Conservation (phyloP, 495 filamentous ascomycete genomes). For the Achaetomiella virescens region DNA sequence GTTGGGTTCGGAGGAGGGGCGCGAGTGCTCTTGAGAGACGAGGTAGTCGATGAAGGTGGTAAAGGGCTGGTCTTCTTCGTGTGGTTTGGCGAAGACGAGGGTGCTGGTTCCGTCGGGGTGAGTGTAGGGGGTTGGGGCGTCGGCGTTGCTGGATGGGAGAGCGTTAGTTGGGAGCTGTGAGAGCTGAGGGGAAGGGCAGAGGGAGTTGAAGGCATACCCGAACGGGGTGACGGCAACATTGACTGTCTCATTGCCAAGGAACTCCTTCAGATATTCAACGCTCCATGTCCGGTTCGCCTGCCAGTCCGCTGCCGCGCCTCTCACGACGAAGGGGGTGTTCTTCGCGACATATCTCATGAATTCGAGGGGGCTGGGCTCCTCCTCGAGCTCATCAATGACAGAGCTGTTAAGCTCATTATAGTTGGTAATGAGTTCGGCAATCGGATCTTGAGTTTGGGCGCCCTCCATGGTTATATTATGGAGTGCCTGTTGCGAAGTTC, state of each 20-base stretch:
- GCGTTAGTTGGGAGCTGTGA: background rate
- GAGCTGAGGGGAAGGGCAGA: background rate
- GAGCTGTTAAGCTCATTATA: slow-evolving; percentile 64
- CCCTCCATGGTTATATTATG: slow-evolving; percentile 8
- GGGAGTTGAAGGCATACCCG: slow-evolving; percentile 42
- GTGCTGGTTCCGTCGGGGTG: slow-evolving; percentile 25
- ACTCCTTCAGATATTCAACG: slow-evolving; percentile 44
- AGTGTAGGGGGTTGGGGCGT: slow-evolving; percentile 43
- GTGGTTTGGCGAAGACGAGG: slow-evolving; percentile 50
- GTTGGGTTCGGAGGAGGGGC: slow-evolving; percentile 31
- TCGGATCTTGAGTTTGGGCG: slow-evolving; percentile 24
- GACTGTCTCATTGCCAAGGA: slow-evolving; percentile 47
- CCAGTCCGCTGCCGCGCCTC: slow-evolving; percentile 53
- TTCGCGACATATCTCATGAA: slow-evolving; percentile 63
- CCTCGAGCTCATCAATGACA: slow-evolving; percentile 49
- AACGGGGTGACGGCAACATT: slow-evolving; percentile 65
- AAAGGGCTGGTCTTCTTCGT: slow-evolving; percentile 48
- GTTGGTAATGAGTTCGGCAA: slow-evolving; percentile 51
- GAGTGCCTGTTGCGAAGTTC: background rate
- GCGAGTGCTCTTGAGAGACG: slow-evolving; percentile 21
- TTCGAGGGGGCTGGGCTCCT: slow-evolving; percentile 61
- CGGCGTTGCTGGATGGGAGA: slow-evolving; percentile 47
- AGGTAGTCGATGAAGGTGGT: slow-evolving; percentile 42
- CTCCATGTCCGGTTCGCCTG: slow-evolving; percentile 54
- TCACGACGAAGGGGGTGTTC: slow-evolving; percentile 66